Base-by-base conservation (phyloP, 2,329 filamentous ascomycete species). In the Scopulariopsis brevicaulis region DNA sequence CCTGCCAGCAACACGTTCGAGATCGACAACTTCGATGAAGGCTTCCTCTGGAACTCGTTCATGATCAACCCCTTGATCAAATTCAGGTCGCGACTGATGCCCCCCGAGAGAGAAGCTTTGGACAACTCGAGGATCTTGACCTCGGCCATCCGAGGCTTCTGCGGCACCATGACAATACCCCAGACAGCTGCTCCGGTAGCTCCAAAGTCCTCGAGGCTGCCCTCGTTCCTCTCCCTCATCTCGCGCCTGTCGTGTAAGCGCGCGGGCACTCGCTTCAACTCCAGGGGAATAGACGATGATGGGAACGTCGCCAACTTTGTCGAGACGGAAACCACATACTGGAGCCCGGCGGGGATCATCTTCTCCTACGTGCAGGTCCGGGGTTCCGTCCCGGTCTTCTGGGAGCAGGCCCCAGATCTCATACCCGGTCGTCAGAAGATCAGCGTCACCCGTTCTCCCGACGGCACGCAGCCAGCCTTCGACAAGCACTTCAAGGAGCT, bases 241-340 rank as follows among this genome's bases (percentile, higher is more conserved):
- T 97, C 94, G 1, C 83, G 94, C 35, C 77, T 97, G 43, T 97
- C 94, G 1, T 97, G 92, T 67, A 82, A 85, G 64, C 84, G 93
- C 73, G 94, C 94, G 20, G 94, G 94, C 24, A 99, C 94, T 18
- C 83, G 94, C 48, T 99, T 97, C 77, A 97, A 97, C 70, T 87
- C 93, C n/a, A 82, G 94, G 64, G 94, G 94, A 46, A 96, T 99
- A 62, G 94, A 99, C 67, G 94, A 99, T 68, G 91, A 97, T 67
- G 94, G 94, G 15, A 90, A 97, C 65, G 94, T 97, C 32, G 92
- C 94, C 60, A 99, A 99, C 70, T 99, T 96, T 71, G 94, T 97
- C n/a, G 94, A 99, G 71, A 94, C 91, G 0, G 94, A 99, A 72
- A 96, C 91, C 0, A 84, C 93, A 48, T 92, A 95, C 67, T 96